Percentiles rank a stretch among this genome's conserved stretches.
Evolutionary conservation across 2,329 filamentous ascomycete species (phyloP).

Genomic region (Rachicladosporium sp.): DNA sequence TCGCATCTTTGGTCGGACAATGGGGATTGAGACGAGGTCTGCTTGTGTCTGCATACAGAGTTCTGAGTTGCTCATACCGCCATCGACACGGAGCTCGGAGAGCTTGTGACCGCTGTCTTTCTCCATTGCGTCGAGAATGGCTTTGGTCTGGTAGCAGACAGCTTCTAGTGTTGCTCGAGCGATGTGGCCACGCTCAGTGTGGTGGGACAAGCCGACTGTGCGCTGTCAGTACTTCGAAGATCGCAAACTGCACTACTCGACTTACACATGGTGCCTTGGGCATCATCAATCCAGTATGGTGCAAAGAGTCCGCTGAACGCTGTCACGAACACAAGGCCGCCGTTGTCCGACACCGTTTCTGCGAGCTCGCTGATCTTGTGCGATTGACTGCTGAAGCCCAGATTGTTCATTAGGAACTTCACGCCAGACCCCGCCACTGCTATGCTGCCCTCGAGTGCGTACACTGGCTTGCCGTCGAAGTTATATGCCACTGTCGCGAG

Average conservation of each 20-base stretch:
- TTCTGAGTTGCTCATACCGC: constrained; percentile 75
- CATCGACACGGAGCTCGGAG: constrained; percentile 64
- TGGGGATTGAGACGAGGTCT: constrained; percentile 67
- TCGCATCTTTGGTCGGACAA: constrained; percentile 71
- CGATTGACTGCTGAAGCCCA: constrained; percentile 51
- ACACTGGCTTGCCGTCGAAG: constrained; percentile 52
- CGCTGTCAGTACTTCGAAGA: constrained; percentile 16
- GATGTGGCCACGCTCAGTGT: constrained; percentile 71
- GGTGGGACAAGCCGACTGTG: constrained; percentile 63
- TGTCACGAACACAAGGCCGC: constrained; percentile 74
- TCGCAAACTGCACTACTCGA: constrained; percentile 32
- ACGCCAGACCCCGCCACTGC: constrained; percentile 62
- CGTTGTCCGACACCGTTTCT: constrained; percentile 57
- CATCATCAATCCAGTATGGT: constrained; percentile 90
- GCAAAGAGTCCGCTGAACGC: constrained; percentile 86
- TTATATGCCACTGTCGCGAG: constrained; percentile 77
- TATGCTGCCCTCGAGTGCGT: constrained; percentile 70
- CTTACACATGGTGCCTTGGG: constrained; percentile 71
- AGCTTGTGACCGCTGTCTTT: constrained; percentile 65
- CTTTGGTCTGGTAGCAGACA: constrained; percentile 78
- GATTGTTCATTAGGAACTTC: constrained; percentile 35
- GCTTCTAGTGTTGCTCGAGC: constrained; percentile 76
- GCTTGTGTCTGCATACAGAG: constrained; percentile 86
- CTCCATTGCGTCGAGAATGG: constrained; percentile 82
- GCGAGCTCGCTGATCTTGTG: constrained; percentile 54